Conservation (phyloP, 169 alveolate genomes). For the Perkinsus olseni region DNA sequence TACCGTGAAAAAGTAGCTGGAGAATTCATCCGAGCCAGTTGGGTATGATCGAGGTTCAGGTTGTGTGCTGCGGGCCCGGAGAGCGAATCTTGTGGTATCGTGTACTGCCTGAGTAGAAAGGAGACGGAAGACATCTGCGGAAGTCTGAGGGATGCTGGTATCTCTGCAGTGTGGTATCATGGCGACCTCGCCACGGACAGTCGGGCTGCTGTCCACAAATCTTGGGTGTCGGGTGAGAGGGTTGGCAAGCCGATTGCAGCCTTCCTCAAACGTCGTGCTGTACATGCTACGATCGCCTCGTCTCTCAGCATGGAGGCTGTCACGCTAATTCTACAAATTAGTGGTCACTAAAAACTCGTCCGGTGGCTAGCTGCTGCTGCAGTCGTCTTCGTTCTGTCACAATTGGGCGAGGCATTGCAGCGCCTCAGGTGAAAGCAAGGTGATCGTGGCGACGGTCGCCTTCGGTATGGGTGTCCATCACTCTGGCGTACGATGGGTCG, state of each 20-base stretch:
- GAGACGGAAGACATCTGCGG: not conserved
- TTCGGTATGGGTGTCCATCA: conserved; percentile 98
- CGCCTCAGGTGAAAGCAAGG: not conserved
- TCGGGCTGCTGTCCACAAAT: not conserved
- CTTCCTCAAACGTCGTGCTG: not conserved
- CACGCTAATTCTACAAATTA: not conserved
- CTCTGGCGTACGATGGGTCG: conserved; percentile 87
- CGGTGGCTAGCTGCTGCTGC: not conserved
- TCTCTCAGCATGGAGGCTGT: not conserved
- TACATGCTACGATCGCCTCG: not conserved
- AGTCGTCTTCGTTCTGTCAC: not conserved
- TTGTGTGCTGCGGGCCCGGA: not conserved
- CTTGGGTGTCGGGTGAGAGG: not conserved
- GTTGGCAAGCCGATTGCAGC: not conserved
- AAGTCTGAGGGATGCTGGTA: not conserved
- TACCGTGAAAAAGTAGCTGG: not conserved
- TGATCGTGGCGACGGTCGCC: conserved; percentile 85
- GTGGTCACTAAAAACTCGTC: not conserved
- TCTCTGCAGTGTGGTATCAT: not conserved
- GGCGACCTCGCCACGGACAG: not conserved
- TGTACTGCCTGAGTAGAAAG: not conserved
- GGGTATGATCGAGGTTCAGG: not conserved
- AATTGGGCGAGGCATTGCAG: not conserved
- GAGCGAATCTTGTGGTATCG: not conserved
- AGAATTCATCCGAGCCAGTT: not conserved